These are phyloP conservation scores for Pelargonium cotyledonis DNA, from an alignment of 441 rosid species.

Conservation along the genomic window DNA sequence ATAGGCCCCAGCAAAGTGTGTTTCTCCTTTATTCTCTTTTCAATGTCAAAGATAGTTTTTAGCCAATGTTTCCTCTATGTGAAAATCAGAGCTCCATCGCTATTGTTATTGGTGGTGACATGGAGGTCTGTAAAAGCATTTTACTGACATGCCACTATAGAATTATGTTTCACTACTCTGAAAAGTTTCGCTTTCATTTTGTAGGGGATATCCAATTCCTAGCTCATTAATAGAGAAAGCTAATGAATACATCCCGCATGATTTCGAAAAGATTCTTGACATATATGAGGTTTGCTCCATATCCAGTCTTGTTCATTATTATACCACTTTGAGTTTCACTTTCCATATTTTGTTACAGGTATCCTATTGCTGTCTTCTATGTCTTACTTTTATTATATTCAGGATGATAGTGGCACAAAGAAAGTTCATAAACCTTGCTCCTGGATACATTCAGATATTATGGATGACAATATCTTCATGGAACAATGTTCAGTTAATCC, in stretches of 20 bases:
- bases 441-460: conserved; percentile 89
- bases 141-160: not conserved
- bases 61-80: not conserved
- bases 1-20: not conserved
- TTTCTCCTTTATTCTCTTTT: not conserved
- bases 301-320: conserved; percentile 11
- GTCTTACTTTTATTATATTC: conserved; percentile 22
- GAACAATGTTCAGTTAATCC: conserved; percentile 35
- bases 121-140: conserved; percentile 1
- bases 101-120: conserved; percentile 3
- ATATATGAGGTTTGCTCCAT: conserved; percentile 46
- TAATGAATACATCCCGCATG: conserved; percentile 76
- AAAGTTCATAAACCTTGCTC: conserved; percentile 49
- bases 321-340: not conserved
- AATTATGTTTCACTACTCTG: conserved; percentile 16
- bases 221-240: conserved; percentile 50
- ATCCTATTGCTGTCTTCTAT: conserved; percentile 2
- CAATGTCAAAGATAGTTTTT: not conserved
- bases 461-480: conserved; percentile 92
- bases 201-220: conserved; percentile 91
- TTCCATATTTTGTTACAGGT: conserved; percentile 8
- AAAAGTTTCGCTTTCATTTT: conserved; percentile 22
- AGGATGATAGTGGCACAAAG: conserved; percentile 41
- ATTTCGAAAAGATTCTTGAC: conserved; percentile 46
- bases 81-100: not conserved